phyloP scores from a whole-genome alignment of 2,329 filamentous ascomycete species.

The Phialocephala subalpina region DNA sequence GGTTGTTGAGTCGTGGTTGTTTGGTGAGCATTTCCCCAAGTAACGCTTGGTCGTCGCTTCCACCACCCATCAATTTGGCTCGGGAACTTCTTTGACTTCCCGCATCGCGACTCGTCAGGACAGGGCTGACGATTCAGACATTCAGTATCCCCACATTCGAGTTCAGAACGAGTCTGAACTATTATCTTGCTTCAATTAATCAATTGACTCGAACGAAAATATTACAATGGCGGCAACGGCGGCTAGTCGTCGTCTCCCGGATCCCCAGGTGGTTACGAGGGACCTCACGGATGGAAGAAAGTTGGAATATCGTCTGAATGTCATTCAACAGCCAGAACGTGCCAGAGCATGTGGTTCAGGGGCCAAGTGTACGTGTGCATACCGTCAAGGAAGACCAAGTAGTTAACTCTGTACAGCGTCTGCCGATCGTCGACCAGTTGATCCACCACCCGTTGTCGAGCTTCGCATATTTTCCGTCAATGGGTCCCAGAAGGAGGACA shows the following conservation, averaged over 20 bases:
- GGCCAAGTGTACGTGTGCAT: conserved; percentile 79
- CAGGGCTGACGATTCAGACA: conserved; percentile 10
- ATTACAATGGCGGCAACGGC: conserved; percentile 24
- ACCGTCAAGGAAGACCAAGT: background rate
- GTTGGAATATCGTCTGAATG: conserved; percentile 82
- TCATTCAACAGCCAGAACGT: conserved; percentile 93
- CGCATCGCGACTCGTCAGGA: conserved; percentile 14
- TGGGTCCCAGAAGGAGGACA: conserved; percentile 58
- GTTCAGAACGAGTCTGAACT: background rate
- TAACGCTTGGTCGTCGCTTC: conserved; percentile 28
- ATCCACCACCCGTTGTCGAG: conserved; percentile 87
- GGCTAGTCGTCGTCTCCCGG: background rate
- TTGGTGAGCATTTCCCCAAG: conserved; percentile 23
- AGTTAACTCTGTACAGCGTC: conserved; percentile 31
- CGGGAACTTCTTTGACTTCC: conserved; percentile 24
- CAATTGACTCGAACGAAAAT: background rate
- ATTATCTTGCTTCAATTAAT: background rate
- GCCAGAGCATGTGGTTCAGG: conserved; percentile 95
- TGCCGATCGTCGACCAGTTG: conserved; percentile 36
- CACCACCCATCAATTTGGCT: conserved; percentile 25
- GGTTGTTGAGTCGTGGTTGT: conserved; percentile 9
- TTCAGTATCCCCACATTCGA: conserved; percentile 13
- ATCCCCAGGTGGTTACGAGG: conserved; percentile 36
- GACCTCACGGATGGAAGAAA: conserved; percentile 77
- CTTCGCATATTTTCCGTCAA: conserved; percentile 83